Percentiles rank a stretch among this genome's conserved stretches.
Conservation (phyloP, 2,329 filamentous ascomycete species). For the Madurella fahalii region DNA sequence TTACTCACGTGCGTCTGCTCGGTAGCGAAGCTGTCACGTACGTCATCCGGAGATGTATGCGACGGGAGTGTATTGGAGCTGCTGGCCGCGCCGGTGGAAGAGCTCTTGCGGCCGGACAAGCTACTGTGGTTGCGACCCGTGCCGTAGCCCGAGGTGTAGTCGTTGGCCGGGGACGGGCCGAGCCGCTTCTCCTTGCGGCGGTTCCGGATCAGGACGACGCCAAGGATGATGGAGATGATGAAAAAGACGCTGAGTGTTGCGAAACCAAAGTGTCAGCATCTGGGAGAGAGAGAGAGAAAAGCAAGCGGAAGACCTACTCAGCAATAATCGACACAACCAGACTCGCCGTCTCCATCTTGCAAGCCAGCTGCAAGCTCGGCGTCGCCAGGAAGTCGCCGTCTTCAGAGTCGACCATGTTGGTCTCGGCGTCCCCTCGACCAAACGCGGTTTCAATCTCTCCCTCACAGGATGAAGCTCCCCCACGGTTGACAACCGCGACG, state of each 20-base stretch:
- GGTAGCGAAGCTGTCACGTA: conserved; percentile 21
- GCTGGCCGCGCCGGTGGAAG: neutral
- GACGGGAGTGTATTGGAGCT: conserved; percentile 20
- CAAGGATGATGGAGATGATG: conserved; percentile 25
- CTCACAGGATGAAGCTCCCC: conserved; percentile 62
- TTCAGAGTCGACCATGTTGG: conserved; percentile 43
- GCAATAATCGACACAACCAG: conserved; percentile 76
- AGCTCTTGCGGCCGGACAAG: conserved; percentile 15
- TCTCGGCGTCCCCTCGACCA: conserved; percentile 56
- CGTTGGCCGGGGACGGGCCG: conserved; percentile 38
- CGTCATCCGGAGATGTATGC: conserved; percentile 19
- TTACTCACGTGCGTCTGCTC: conserved; percentile 23
- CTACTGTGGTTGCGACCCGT: conserved; percentile 5
- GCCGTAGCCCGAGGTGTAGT: conserved; percentile 24
- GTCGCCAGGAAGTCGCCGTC: conserved; percentile 44
- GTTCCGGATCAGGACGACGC: conserved; percentile 29
- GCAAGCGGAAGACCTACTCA: conserved; percentile 48
- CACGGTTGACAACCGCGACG: conserved; percentile 69
- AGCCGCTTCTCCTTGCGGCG: conserved; percentile 37
- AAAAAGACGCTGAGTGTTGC: conserved; percentile 32
- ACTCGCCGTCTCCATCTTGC: conserved; percentile 69
- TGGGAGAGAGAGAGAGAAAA: no score
- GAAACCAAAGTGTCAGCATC: neutral
- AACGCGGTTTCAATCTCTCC: conserved; percentile 61
- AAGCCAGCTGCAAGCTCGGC: conserved; percentile 53